Evolutionary conservation across 2,329 filamentous ascomycete genomes (phyloP).

Genomic region (Diaporthe nobilis): DNA sequence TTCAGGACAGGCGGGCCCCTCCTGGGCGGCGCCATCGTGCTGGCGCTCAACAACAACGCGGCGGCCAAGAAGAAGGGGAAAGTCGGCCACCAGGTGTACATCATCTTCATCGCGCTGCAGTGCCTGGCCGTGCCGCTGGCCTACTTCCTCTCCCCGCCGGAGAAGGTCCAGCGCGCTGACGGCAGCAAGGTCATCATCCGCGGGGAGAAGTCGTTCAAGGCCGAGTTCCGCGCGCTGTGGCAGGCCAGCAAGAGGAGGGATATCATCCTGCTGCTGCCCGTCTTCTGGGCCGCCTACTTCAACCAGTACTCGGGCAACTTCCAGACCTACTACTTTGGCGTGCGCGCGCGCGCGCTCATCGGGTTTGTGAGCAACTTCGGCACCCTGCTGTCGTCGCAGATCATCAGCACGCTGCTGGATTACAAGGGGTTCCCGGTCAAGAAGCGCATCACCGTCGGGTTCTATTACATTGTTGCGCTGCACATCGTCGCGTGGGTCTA

Average conservation of each 20-base stretch:
- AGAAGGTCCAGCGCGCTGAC: constrained; percentile 59
- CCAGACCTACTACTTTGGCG: constrained; percentile 56
- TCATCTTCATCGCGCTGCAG: constrained; percentile 62
- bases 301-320: constrained; percentile 49
- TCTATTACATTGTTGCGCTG: constrained; percentile 48
- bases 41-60: constrained; percentile 60
- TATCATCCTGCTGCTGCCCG: constrained; percentile 54
- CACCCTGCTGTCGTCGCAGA: constrained; percentile 22
- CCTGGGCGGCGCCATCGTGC: constrained; percentile 64
- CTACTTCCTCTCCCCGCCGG: constrained; percentile 58
- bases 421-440: constrained; percentile 48
- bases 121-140: constrained; percentile 59
- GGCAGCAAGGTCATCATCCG: constrained; percentile 53
- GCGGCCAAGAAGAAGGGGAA: constrained; percentile 51
- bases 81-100: constrained; percentile 57
- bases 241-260: constrained; percentile 49
- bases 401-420: constrained; percentile 17
- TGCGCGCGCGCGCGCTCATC: constrained; percentile 56
- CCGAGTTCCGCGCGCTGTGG: constrained; percentile 55
- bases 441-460: constrained; percentile 58
- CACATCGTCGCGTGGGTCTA: constrained; percentile 33
- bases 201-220: constrained; percentile 48
- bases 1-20: constrained; percentile 59
- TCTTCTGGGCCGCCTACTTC: constrained; percentile 42
- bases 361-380: constrained; percentile 47